Conservation (phyloP, 2,329 filamentous ascomycete genomes). For the Talaromyces sp. region DNA sequence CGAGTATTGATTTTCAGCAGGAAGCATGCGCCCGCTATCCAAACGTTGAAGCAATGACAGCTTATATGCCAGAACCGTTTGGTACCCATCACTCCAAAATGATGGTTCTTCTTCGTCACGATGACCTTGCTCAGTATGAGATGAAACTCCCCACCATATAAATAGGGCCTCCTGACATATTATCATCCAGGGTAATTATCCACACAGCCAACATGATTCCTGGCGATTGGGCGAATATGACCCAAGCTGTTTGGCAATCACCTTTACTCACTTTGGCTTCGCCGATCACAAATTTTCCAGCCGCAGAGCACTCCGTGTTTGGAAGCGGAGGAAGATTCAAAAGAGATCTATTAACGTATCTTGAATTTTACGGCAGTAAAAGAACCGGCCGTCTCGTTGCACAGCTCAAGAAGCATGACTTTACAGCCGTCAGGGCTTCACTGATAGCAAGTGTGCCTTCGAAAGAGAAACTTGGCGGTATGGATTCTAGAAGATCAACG, state of each 20-base stretch:
- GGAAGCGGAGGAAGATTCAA: slow-evolving; percentile 71
- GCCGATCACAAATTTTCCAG: not conserved
- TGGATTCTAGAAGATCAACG: slow-evolving; percentile 44
- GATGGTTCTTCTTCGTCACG: slow-evolving; percentile 74
- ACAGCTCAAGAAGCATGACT: slow-evolving; percentile 60
- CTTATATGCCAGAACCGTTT: slow-evolving; percentile 76
- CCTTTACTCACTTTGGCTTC: slow-evolving; percentile 56
- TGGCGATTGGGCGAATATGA: slow-evolving; percentile 83
- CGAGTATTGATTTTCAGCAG: slow-evolving; percentile 36
- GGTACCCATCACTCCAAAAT: slow-evolving; percentile 86
- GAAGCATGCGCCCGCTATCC: slow-evolving; percentile 54
- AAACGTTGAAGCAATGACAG: slow-evolving; percentile 66
- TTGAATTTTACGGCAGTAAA: slow-evolving; percentile 60
- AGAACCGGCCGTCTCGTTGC: slow-evolving; percentile 51
- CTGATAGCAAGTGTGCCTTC: slow-evolving; percentile 76
- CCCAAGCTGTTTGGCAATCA: slow-evolving; percentile 74
- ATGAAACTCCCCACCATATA: not conserved
- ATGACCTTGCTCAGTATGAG: slow-evolving; percentile 61
- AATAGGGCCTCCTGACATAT: not conserved
- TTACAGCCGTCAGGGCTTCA: slow-evolving; percentile 60
- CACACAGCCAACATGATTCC: slow-evolving; percentile 90
- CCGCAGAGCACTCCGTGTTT: slow-evolving; percentile 19
- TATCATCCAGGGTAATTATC: slow-evolving; percentile 55
- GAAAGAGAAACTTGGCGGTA: slow-evolving; percentile 46
- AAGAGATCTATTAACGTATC: slow-evolving; percentile 64